phyloP scores from a whole-genome alignment of 345 rosid species.

The Turnera subulata region DNA sequence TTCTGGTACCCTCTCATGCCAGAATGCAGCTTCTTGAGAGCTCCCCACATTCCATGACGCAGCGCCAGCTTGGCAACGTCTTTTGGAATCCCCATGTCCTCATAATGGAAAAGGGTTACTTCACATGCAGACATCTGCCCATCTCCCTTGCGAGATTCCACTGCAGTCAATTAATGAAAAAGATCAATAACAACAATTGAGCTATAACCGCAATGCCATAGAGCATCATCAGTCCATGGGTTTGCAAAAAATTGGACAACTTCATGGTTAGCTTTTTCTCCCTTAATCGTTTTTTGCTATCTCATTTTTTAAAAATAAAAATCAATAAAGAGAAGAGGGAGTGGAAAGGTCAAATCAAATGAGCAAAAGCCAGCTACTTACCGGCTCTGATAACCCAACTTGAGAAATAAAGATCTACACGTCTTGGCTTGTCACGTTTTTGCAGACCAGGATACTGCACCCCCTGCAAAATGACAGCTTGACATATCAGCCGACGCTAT shows the following conservation, averaged over 20 bases:
- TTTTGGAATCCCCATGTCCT: conserved; percentile 98
- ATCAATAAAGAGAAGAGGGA: too few species aligned
- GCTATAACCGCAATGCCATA: too few species aligned
- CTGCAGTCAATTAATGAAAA: conserved; percentile 35
- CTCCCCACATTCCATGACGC: conserved; percentile 99
- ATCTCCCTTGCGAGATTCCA: conserved; percentile 84
- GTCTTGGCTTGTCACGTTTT: conserved; percentile 88
- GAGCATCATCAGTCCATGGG: not conserved
- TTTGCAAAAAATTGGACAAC: not conserved
- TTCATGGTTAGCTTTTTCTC: too few species aligned
- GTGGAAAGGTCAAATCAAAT: too few species aligned
- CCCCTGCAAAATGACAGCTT: conserved; percentile 40
- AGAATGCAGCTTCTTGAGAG: conserved; percentile 75
- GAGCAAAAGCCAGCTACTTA: conserved; percentile 19
- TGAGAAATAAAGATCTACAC: conserved; percentile 82
- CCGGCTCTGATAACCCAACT: conserved; percentile 92
- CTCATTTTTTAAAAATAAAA: not conserved
- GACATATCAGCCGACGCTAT: not conserved
- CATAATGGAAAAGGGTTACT: conserved; percentile 78
- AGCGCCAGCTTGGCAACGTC: conserved; percentile 93
- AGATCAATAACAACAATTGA: conserved; percentile 1
- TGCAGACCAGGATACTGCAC: conserved; percentile 59
- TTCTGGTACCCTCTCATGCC: conserved; percentile 85
- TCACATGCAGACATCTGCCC: conserved; percentile 81
- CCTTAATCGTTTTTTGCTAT: too few species aligned